Conservation (phyloP, 345 rosid species). For the Rhodamnia rubescens region DNA sequence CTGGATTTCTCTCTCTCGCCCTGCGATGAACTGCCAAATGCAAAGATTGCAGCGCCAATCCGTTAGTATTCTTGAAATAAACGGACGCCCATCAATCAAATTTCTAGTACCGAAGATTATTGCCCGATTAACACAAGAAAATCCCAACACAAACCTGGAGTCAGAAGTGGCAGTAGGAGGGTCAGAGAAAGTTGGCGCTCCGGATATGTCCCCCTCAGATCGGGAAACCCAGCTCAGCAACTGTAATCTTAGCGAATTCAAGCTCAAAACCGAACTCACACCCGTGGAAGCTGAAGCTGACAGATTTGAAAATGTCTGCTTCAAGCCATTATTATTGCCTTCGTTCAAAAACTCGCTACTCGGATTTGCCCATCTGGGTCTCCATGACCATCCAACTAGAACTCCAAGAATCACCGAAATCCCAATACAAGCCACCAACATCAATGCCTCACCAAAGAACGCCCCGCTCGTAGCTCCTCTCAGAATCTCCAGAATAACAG, state of each 20-base stretch:
- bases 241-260: conserved; percentile 19
- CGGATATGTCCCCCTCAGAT: not conserved
- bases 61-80: not conserved
- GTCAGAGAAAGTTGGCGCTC: conserved; percentile 1
- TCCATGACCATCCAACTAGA: conserved; percentile 92
- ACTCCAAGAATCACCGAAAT: conserved; percentile 65
- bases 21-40: conserved; percentile 26
- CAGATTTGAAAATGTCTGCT: not conserved
- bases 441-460: conserved; percentile 30
- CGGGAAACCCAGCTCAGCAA: conserved; percentile 8
- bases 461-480: conserved; percentile 24
- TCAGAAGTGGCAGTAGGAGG: conserved; percentile 15
- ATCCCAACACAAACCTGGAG: conserved; percentile 27
- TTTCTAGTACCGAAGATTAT: not conserved
- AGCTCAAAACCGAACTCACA: conserved; percentile 10
- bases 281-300: conserved; percentile 2
- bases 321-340: not conserved
- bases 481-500: conserved; percentile 36
- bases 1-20: conserved; percentile 15
- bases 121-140: not conserved
- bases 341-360: conserved; percentile 18
- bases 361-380: conserved; percentile 73
- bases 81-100: not conserved
- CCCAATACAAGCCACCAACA: conserved; percentile 58
- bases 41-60: not conserved